A percentile compares a stretch with the other conserved stretches of the same genome.
phyloP scores from a whole-genome alignment of 192 early-diverging fungal genomes.

The Entomortierella lignicola region DNA sequence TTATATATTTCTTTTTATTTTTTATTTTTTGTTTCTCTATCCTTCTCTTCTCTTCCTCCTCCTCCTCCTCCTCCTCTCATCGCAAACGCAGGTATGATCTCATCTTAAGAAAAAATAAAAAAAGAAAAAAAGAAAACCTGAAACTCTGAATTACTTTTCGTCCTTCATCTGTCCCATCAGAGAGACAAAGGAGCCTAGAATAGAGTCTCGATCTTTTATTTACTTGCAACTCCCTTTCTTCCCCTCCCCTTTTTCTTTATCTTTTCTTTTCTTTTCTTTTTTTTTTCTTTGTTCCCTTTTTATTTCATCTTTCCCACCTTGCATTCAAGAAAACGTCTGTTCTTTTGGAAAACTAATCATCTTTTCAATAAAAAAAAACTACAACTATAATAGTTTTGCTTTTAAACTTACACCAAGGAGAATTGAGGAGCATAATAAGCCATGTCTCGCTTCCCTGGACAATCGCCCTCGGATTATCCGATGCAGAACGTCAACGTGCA shows the following conservation, averaged over 20 bases:
- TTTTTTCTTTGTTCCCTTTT: too few relatives aligned
- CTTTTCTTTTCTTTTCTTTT: neutral
- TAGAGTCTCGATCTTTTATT: neutral
- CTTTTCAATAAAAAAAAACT: neutral
- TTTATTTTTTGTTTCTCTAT: slow-evolving; percentile 1
- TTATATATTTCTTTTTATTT: neutral
- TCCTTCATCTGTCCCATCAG: neutral
- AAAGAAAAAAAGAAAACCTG: neutral
- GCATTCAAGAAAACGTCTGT: too few relatives aligned
- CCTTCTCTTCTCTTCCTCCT: neutral
- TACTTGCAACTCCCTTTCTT: neutral
- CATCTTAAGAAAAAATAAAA: neutral
- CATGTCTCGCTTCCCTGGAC: slow-evolving; percentile 51
- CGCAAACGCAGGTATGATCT: too few relatives aligned
- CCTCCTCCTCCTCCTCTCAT: neutral
- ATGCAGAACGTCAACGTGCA: slow-evolving; percentile 53
- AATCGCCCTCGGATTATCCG: slow-evolving; percentile 46
- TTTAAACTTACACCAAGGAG: neutral
- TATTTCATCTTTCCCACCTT: too few relatives aligned
- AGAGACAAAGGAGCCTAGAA: neutral
- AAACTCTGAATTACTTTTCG: neutral
- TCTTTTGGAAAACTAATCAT: neutral
- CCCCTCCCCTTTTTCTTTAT: neutral
- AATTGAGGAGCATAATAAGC: slow-evolving; percentile 11
- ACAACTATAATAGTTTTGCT: neutral